These are phyloP conservation scores for Cercospora zeae-maydis DNA, from an alignment of 2,329 filamentous ascomycete genomes.

Conservation along the genomic window DNA sequence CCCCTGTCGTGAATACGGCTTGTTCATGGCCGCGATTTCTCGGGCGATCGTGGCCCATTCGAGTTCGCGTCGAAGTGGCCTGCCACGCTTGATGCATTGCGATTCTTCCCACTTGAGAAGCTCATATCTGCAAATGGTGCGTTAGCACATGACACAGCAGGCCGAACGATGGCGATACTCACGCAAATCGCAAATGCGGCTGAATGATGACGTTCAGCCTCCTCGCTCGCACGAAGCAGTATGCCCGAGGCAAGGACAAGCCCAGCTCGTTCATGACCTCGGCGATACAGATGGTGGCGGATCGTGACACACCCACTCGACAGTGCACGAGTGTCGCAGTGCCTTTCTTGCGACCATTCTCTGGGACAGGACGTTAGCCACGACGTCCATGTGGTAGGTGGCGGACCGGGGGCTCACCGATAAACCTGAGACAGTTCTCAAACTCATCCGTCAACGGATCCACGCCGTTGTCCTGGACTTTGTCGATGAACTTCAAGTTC, in stretches of 20 bases:
- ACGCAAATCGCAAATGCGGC: conserved; percentile 89
- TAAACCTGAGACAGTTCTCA: conserved; percentile 80
- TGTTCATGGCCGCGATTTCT: conserved; percentile 94
- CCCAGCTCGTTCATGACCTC: conserved; percentile 84
- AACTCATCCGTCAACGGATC: conserved; percentile 87
- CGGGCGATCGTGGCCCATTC: conserved; percentile 87
- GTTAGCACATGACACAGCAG: conserved; percentile 3
- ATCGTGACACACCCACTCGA: conserved; percentile 89
- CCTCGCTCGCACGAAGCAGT: conserved; percentile 91
- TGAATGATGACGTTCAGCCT: conserved; percentile 97
- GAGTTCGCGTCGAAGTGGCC: conserved; percentile 66
- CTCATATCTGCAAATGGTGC: conserved; percentile 57
- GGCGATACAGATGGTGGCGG: conserved; percentile 97
- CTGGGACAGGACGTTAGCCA: conserved; percentile 47
- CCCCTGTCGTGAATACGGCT: conserved; percentile 72
- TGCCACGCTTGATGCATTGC: conserved; percentile 56
- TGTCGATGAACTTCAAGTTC: conserved; percentile 75
- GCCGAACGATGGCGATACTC: conserved; percentile 24
- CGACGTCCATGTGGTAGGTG: not conserved
- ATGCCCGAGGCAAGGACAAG: conserved; percentile 84
- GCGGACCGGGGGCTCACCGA: conserved; percentile 60
- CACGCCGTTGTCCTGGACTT: conserved; percentile 94
- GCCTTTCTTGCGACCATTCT: conserved; percentile 70
- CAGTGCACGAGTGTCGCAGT: conserved; percentile 93
- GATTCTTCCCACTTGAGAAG: conserved; percentile 92